These are phyloP conservation scores for Pythium myriotylum DNA, from an alignment of 352 stramenopile species.

Conservation along the genomic window DNA sequence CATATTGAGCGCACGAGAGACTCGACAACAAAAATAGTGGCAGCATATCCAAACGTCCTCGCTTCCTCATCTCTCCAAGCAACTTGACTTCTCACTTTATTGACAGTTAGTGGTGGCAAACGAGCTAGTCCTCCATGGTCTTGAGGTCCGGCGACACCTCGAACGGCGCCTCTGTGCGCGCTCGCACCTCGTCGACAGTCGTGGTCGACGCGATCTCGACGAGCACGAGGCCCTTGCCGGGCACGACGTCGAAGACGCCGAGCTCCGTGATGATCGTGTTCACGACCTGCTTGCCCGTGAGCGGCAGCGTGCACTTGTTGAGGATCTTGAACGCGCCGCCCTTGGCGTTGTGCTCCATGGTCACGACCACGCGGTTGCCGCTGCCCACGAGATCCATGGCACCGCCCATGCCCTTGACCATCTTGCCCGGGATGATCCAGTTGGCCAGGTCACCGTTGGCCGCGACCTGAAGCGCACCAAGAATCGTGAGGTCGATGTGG, in stretches of 20 bases:
- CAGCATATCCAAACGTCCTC: constrained; percentile 13
- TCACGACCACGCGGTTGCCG: constrained; percentile 94
- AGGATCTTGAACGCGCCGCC: constrained; percentile 94
- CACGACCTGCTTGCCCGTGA: constrained; percentile 95
- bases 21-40: constrained; percentile 21
- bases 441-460: constrained; percentile 95
- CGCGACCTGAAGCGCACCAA: constrained; percentile 94
- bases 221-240: constrained; percentile 76
- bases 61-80: constrained; percentile 11
- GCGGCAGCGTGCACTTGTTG: constrained; percentile 90
- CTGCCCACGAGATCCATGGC: constrained; percentile 97
- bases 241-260: constrained; percentile 76
- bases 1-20: background rate
- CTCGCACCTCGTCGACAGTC: constrained; percentile 80
- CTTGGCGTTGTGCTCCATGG: constrained; percentile 97
- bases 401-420: constrained; percentile 97
- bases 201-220: constrained; percentile 87
- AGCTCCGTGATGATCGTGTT: constrained; percentile 95
- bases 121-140: constrained; percentile 56
- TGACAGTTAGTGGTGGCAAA: constrained; percentile 15
- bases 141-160: constrained; percentile 58
- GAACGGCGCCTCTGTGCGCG: constrained; percentile 84
- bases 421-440: constrained; percentile 96
- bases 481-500: constrained; percentile 96
- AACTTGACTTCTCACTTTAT: constrained; percentile 6